Conservation (phyloP, 1,139 yeast genomes). For the Geotrichum bryndzae region DNA sequence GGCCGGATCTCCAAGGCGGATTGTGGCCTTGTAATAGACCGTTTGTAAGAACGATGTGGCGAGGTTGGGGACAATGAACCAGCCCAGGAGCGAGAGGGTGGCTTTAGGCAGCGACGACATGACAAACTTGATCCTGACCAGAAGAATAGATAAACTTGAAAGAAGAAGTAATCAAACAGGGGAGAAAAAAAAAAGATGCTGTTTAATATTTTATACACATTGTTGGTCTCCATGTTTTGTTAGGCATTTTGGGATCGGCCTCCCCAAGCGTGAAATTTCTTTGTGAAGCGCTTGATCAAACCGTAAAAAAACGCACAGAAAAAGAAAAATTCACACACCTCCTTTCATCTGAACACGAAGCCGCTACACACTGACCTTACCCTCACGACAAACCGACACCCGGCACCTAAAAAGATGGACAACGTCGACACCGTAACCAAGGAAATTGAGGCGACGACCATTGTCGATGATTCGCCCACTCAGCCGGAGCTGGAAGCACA, state of each 20-base stretch:
- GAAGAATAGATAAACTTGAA: background rate
- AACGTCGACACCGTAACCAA: background rate
- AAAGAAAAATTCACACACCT: background rate
- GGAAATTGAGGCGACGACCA: background rate
- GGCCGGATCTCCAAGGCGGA: slow-evolving; percentile 16
- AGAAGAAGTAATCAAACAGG: background rate
- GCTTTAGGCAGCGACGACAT: background rate
- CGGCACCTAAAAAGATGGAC: background rate
- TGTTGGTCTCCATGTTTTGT: no score
- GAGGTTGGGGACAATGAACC: slow-evolving; percentile 25
- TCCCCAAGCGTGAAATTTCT: background rate
- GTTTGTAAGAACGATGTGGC: slow-evolving; percentile 20
- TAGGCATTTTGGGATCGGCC: no score
- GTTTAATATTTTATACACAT: no score
- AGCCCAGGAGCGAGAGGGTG: slow-evolving; percentile 21
- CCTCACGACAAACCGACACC: background rate
- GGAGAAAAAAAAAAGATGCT: background rate
- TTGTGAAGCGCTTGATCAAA: background rate
- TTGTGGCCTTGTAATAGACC: slow-evolving; percentile 19
- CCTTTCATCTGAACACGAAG: background rate
- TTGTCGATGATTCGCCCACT: background rate
- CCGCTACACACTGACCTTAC: background rate
- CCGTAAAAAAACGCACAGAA: no score
- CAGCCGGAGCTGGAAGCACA: background rate
- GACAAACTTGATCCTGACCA: background rate